phyloP scores from a whole-genome alignment of 2,329 filamentous ascomycete genomes.

The Podosphaera xanthii region DNA sequence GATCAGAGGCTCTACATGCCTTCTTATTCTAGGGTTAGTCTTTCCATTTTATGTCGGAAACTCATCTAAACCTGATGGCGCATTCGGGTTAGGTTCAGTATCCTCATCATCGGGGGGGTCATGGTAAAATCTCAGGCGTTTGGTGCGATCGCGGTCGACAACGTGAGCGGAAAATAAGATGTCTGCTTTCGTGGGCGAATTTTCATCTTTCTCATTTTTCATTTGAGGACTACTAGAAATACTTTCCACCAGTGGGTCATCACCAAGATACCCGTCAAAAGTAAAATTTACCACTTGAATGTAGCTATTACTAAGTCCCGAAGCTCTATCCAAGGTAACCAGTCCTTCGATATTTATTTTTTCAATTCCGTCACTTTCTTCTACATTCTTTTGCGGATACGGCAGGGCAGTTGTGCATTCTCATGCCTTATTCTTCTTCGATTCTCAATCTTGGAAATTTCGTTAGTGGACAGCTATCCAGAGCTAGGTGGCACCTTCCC shows the following conservation, averaged over 20 bases:
- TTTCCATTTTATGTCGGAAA: background rate
- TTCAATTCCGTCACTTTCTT: background rate
- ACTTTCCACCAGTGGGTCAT: no score
- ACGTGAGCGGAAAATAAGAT: background rate
- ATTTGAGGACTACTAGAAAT: background rate
- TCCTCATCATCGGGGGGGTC: background rate
- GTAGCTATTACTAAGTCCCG: no score
- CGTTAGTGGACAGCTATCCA: background rate
- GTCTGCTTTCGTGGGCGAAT: background rate
- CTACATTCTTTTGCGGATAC: no score
- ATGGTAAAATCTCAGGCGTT: background rate
- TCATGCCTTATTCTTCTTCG: no score
- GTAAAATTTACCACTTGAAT: no score
- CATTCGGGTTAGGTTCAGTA: background rate
- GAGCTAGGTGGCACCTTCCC: background rate
- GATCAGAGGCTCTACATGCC: background rate
- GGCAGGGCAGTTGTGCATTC: no score
- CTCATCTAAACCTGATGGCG: background rate
- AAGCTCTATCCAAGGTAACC: background rate
- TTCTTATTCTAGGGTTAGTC: background rate
- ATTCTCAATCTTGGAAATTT: background rate
- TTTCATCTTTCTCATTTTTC: background rate
- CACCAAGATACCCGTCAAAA: no score
- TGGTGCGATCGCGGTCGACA: no score
- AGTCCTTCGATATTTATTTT: background rate